phyloP scores from a whole-genome alignment of 2,329 filamentous ascomycete species.

The Sclerotinia nivalis region DNA sequence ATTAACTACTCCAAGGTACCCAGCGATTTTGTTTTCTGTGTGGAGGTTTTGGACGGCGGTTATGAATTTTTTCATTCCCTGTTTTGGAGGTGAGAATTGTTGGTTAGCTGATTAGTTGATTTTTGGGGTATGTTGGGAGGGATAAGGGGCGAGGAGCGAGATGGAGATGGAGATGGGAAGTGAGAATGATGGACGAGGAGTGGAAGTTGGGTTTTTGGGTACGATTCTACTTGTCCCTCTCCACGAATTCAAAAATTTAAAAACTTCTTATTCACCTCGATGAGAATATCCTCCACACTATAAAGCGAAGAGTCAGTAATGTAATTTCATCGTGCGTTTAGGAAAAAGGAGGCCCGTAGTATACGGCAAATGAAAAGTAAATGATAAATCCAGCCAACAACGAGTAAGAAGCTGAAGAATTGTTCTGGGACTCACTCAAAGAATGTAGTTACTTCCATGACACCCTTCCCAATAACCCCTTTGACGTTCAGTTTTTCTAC shows the following conservation, averaged over 20 bases:
- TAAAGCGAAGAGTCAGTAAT: too few relatives aligned
- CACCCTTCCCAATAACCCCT: neutral
- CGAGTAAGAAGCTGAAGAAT: too few relatives aligned
- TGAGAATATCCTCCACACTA: slow-evolving; percentile 11
- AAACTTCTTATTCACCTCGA: neutral
- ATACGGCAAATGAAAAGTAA: too few relatives aligned
- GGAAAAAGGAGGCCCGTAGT: too few relatives aligned
- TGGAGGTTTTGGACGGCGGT: neutral
- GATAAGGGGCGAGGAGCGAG: too few relatives aligned
- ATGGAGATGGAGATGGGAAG: neutral
- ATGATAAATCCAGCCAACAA: too few relatives aligned
- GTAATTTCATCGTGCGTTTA: too few relatives aligned
- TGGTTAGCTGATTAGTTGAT: neutral
- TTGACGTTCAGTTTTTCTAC: neutral
- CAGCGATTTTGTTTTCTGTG: neutral
- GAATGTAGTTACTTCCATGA: slow-evolving; percentile 33
- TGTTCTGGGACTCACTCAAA: slow-evolving; percentile 11
- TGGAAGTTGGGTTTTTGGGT: neutral
- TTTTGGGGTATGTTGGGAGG: neutral
- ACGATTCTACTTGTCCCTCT: neutral
- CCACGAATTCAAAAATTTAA: neutral
- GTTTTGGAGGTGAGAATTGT: neutral
- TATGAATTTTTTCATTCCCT: neutral
- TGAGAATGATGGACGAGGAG: neutral
- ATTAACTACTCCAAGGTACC: neutral